Evolutionary conservation across 1,284 basidiomycete species (phyloP).

Genomic region (Trametes versicolor): DNA sequence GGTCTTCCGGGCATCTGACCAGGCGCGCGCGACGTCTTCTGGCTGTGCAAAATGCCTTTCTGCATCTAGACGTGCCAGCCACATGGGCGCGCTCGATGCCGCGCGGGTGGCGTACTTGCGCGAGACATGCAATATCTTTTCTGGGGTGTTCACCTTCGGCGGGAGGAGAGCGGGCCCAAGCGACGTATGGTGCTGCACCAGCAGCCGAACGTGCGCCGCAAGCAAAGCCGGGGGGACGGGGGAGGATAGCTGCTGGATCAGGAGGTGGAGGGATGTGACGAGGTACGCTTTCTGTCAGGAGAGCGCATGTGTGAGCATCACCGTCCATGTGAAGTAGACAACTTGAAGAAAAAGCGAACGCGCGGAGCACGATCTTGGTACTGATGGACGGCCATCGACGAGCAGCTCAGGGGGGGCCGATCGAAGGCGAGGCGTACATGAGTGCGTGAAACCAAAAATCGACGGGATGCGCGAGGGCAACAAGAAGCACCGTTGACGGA

Average conservation of each 20-base stretch:
- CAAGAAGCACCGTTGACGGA: conserved; percentile 6
- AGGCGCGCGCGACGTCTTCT: conserved; percentile 42
- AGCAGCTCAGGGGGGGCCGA: conserved; percentile 9
- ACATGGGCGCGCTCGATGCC: conserved; percentile 52
- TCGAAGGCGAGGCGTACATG: conserved; percentile 20
- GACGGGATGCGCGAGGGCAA: not conserved
- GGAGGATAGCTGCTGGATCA: conserved; percentile 48
- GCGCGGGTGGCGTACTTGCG: conserved; percentile 54
- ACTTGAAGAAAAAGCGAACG: conserved; percentile 8
- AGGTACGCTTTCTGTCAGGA: conserved; percentile 60
- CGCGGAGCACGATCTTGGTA: conserved; percentile 5
- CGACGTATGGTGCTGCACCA: conserved; percentile 43
- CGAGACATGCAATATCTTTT: conserved; percentile 52
- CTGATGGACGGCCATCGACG: conserved; percentile 15
- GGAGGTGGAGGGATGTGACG: conserved; percentile 56
- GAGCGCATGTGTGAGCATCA: conserved; percentile 21
- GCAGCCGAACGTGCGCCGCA: conserved; percentile 58
- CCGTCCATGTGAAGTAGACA: conserved; percentile 15
- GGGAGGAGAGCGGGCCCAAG: conserved; percentile 34
- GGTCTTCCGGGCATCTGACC: conserved; percentile 53
- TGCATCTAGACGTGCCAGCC: conserved; percentile 62
- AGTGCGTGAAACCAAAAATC: conserved; percentile 9
- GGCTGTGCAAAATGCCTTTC: conserved; percentile 49
- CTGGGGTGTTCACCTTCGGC: conserved; percentile 43
- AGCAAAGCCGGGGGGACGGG: conserved; percentile 51